Base-by-base conservation (phyloP, 805 yeast species). In the Grigorovia yakushimaensis region DNA sequence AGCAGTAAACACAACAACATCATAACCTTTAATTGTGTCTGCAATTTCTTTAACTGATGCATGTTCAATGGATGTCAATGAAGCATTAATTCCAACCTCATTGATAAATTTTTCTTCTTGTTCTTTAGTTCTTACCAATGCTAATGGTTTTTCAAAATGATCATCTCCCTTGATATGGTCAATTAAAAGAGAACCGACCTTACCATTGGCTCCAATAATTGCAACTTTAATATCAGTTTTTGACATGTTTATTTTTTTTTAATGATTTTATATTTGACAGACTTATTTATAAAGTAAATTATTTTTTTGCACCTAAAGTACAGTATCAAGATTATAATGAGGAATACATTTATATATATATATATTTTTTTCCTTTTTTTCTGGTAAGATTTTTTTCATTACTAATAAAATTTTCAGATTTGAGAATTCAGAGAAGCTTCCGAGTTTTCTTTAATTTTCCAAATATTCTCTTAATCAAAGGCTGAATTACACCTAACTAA, bases 201-300 rank as follows among this genome's bases (percentile, higher is more conserved):
- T 73, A 33, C 85, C 85, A 58, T 78, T 77, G 19, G 83, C 82
- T 38, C 86, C 86, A 46, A 80, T 62, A 19, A 80, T 62, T 39
- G 73, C 74, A 5, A 74, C 67, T 56, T 62, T 71, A 3, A 33
- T 33, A 33, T 33, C 15, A 33, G n/a, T 9, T 15, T n/a, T 15
- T 13, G 37, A 8, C 37, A 33, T 33, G 6, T 13, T 33, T 6
- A 13, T 9, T 23, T 23, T 6, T 23, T 23, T 23, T 23, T 6
- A 6, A 6, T 23, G 6, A 23, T 6, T 23, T 23, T 23, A 23
- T 23, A 23, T 23, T 23, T 23, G n/a, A n/a, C n/a, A n/a, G n/a
- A n/a, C n/a, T n/a, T n/a, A n/a, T n/a, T n/a, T n/a, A n/a, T n/a
- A n/a, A n/a, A n/a, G n/a, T n/a, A n/a, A n/a, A n/a, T n/a, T n/a